Evolutionary conservation across 2,329 filamentous ascomycete genomes (phyloP).

Genomic region (Trichoderma asperellum): DNA sequence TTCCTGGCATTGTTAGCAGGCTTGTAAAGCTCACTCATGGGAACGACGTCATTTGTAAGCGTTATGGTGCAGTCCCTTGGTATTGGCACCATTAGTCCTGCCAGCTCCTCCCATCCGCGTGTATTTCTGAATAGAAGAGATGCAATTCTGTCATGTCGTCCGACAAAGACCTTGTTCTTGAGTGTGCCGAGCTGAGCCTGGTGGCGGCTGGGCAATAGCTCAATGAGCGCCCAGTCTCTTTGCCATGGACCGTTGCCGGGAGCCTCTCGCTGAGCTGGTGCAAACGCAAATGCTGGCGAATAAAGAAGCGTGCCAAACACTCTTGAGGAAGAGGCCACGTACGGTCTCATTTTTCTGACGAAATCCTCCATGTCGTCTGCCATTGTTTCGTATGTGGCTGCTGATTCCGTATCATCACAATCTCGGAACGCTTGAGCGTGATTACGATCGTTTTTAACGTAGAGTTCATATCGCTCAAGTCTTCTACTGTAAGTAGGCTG

Average conservation of each 20-base stretch:
- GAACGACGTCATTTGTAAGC: not conserved
- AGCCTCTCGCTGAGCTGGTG: not conserved
- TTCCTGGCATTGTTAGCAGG: not conserved
- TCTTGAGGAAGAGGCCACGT: not conserved
- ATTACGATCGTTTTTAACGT: not conserved
- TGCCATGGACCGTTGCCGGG: not conserved
- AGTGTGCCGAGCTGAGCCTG: not conserved
- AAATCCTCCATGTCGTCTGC: not conserved
- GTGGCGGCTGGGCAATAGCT: not conserved
- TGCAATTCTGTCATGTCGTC: not conserved
- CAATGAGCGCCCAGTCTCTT: slow-evolving; percentile 19
- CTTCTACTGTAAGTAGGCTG: not conserved
- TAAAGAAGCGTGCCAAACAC: slow-evolving; percentile 5
- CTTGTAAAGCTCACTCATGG: not conserved
- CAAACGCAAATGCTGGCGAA: not conserved
- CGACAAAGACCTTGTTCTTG: slow-evolving; percentile 5
- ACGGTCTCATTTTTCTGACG: not conserved
- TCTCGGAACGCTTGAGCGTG: not conserved
- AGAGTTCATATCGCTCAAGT: not conserved
- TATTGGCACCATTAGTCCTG: no score
- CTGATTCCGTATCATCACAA: not conserved
- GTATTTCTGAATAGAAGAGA: not conserved
- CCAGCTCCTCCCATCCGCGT: not conserved
- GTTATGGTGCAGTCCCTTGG: not conserved
- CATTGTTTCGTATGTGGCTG: not conserved